Conservation (phyloP, 768 basidiomycete genomes). For the Lactarius evosmus region DNA sequence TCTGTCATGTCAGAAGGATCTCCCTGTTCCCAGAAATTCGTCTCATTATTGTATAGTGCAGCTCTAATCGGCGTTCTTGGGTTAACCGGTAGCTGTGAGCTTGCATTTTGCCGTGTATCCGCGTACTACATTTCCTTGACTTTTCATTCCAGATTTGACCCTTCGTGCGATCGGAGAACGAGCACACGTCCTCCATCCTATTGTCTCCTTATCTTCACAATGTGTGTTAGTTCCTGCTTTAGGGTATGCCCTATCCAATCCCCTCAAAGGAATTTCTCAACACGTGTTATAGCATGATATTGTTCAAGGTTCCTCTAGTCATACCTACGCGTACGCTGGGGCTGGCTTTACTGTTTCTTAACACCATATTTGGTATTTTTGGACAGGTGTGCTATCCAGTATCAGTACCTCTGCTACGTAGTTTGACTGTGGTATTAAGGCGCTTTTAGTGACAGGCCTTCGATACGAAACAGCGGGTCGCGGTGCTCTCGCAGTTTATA, state of each 20-base stretch:
- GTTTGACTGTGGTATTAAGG: constrained; percentile 33
- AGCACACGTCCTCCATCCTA: constrained; percentile 70
- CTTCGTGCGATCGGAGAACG: constrained; percentile 71
- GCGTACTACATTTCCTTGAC: background rate
- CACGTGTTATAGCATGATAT: constrained; percentile 40
- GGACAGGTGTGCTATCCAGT: constrained; percentile 37
- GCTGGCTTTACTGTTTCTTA: constrained; percentile 44
- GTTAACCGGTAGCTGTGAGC: constrained; percentile 65
- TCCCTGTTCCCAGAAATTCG: background rate
- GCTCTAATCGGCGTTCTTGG: constrained; percentile 66
- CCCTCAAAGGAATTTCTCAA: background rate
- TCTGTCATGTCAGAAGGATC: constrained; percentile 53
- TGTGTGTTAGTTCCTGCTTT: constrained; percentile 44
- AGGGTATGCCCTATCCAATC: constrained; percentile 28
- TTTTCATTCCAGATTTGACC: constrained; percentile 39
- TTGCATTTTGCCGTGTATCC: background rate
- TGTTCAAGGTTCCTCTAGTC: constrained; percentile 41
- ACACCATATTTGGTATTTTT: constrained; percentile 51
- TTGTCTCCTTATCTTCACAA: constrained; percentile 61
- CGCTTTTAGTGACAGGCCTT: constrained; percentile 57
- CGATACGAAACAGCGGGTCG: constrained; percentile 64
- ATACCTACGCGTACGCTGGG: constrained; percentile 46
- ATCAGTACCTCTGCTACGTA: background rate
- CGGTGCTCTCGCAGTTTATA: constrained; percentile 60
- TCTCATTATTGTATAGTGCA: constrained; percentile 40